phyloP scores from a whole-genome alignment of 78 protist genomes.

The Tieghemostelium lacteum region DNA sequence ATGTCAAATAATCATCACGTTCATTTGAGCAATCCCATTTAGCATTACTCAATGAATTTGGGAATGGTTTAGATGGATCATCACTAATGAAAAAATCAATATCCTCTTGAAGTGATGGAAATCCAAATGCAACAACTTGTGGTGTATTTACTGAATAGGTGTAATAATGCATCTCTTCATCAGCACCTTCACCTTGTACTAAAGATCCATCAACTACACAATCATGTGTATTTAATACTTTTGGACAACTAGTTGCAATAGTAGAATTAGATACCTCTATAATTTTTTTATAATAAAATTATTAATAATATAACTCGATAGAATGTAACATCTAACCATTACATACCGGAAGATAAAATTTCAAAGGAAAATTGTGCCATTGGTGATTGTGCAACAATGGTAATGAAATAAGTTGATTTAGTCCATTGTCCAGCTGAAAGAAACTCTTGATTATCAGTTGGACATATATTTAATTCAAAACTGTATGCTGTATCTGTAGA shows the following conservation, averaged over 20 bases:
- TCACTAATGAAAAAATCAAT: conserved; percentile 54
- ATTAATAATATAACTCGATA: neutral
- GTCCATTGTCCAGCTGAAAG: neutral
- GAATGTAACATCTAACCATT: neutral
- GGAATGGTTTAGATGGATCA: conserved; percentile 14
- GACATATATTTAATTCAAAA: conserved; percentile 19
- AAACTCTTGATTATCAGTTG: conserved; percentile 41
- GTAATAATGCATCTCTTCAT: neutral
- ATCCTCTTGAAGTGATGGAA: conserved; percentile 41
- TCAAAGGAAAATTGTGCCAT: neutral
- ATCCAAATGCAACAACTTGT: conserved; percentile 1
- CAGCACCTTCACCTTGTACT: neutral
- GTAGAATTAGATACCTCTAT: neutral
- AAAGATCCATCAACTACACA: conserved; percentile 49
- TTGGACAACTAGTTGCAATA: neutral
- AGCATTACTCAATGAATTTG: conserved; percentile 17
- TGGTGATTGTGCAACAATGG: neutral
- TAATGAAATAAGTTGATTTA: conserved; percentile 37
- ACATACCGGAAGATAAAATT: conserved; percentile 2
- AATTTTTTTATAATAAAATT: too few relatives aligned
- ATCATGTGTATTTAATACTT: neutral
- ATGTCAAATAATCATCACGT: neutral
- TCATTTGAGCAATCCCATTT: too few relatives aligned
- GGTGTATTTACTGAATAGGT: conserved; percentile 25
- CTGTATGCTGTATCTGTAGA: neutral